These are phyloP conservation scores for Clonostachys rosea DNA, from an alignment of 2,329 filamentous ascomycete species.

Conservation along the genomic window DNA sequence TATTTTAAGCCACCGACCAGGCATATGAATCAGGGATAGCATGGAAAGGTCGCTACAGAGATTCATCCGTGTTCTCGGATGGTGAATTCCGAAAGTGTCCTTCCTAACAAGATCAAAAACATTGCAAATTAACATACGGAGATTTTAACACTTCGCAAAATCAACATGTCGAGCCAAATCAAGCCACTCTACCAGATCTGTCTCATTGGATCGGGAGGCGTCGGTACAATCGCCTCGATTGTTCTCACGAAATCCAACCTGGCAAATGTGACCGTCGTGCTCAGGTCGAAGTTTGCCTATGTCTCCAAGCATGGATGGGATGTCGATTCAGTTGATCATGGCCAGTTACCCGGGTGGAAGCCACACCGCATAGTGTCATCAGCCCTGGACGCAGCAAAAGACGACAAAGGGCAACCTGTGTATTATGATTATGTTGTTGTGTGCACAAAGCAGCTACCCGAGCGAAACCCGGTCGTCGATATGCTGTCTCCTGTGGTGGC, in stretches of 20 bases:
- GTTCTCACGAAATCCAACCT: conserved; percentile 43
- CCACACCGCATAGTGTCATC: conserved; percentile 2
- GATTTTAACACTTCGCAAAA: too few relatives aligned
- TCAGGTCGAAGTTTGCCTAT: conserved; percentile 50
- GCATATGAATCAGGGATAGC: too few relatives aligned
- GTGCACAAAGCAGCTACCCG: neutral
- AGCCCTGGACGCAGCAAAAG: neutral
- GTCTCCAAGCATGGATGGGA: conserved; percentile 42
- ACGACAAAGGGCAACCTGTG: neutral
- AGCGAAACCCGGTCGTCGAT: neutral
- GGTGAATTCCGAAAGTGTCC: too few relatives aligned
- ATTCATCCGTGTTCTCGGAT: too few relatives aligned
- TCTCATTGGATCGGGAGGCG: conserved; percentile 48
- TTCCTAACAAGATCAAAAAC: too few relatives aligned
- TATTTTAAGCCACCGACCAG: too few relatives aligned
- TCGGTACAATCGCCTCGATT: conserved; percentile 51
- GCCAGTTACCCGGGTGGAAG: conserved; percentile 1
- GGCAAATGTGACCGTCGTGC: conserved; percentile 45
- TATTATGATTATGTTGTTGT: conserved; percentile 1
- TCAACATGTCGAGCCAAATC: too few relatives aligned
- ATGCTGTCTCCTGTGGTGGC: neutral
- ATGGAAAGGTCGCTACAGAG: too few relatives aligned
- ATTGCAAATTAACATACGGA: too few relatives aligned
- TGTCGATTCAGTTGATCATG: conserved; percentile 45
- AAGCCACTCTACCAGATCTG: neutral